phyloP scores from a whole-genome alignment of 2,329 filamentous ascomycete species.

The Apiospora saccharicola region DNA sequence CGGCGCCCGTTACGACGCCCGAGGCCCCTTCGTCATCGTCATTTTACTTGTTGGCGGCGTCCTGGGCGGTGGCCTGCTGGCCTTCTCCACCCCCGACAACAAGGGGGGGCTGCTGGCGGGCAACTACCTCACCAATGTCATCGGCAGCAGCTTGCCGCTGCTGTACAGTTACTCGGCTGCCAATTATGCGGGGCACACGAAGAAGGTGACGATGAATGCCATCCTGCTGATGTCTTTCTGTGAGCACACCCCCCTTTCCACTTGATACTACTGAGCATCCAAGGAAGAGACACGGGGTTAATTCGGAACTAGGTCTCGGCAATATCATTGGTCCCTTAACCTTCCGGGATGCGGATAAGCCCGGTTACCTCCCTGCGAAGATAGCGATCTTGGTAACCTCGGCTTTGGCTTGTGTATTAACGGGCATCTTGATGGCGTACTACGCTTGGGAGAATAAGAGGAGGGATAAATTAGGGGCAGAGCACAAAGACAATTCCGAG shows the following conservation, averaged over 20 bases:
- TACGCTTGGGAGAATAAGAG: slow-evolving; percentile 58
- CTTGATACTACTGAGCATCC: background rate
- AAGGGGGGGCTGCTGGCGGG: slow-evolving; percentile 52
- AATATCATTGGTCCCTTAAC: slow-evolving; percentile 51
- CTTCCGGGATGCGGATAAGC: slow-evolving; percentile 45
- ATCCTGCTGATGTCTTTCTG: slow-evolving; percentile 51
- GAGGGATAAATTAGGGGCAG: slow-evolving; percentile 31
- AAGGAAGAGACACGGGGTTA: too few relatives aligned
- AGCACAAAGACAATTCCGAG: slow-evolving; percentile 38
- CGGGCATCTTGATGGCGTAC: slow-evolving; percentile 55
- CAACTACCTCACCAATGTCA: slow-evolving; percentile 52
- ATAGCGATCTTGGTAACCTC: slow-evolving; percentile 51
- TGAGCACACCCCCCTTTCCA: slow-evolving; percentile 3
- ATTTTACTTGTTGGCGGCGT: slow-evolving; percentile 55
- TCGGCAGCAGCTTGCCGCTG: slow-evolving; percentile 52
- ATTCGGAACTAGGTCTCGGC: slow-evolving; percentile 46
- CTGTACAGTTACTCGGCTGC: slow-evolving; percentile 40
- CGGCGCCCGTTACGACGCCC: slow-evolving; percentile 47
- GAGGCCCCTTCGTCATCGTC: slow-evolving; percentile 49
- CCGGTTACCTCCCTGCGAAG: slow-evolving; percentile 51
- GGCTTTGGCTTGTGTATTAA: slow-evolving; percentile 50
- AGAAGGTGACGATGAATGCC: slow-evolving; percentile 60
- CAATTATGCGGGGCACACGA: slow-evolving; percentile 58
- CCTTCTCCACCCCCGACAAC: slow-evolving; percentile 42
- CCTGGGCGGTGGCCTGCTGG: slow-evolving; percentile 52